Evolutionary conservation across 805 yeast genomes (phyloP), one percentile per base, ranked within the genome.

Genomic region (Pichia insulana): DNA sequence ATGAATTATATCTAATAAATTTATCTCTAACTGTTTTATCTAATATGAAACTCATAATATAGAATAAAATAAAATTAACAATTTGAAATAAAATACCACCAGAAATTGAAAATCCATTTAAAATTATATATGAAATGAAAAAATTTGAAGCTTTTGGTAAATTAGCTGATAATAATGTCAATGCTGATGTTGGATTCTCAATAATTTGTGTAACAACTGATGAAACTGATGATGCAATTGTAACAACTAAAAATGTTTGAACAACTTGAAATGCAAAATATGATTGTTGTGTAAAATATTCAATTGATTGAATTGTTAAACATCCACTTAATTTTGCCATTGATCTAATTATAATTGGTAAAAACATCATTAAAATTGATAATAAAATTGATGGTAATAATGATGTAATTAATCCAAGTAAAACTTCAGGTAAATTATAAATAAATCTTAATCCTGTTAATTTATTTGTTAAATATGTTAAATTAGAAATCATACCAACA

Each of bases 71-170:
- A 39, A 83, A 64, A 3, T 78, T 69, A 33, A 69, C 74, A 28
- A 82, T 59, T 61, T 83, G 89, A 49, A 80, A 68, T 36, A 83
- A 64, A 2, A 80, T 67, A 59, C 81, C 83, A 33, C 85, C 78
- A 1, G 86, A 64, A 32, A 78, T 67, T 3, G 82, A 63, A 52
- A 82, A 69, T 22, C 88, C 87, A 63, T 82, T 88, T 52, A 82
- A 66, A 36, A 78, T 68, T 42, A 80, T 68, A 59, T 80, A 83
- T 0, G 86, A 73, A 36, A 82, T 74, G 57, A 71, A 82, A 55
- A 82, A 83, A 62, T 83, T 83, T 26, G 88, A 80, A 6, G 88
- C 70, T 50, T 74, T 77, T 42, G 90, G 90, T 48, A 83, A 68
- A 50, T 78, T 77, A n/a, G 65, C 53, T n/a, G 88, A 80, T 43